Evolutionary conservation across 1,284 basidiomycete genomes (phyloP).

Genomic region (Crucibulum parvulum): DNA sequence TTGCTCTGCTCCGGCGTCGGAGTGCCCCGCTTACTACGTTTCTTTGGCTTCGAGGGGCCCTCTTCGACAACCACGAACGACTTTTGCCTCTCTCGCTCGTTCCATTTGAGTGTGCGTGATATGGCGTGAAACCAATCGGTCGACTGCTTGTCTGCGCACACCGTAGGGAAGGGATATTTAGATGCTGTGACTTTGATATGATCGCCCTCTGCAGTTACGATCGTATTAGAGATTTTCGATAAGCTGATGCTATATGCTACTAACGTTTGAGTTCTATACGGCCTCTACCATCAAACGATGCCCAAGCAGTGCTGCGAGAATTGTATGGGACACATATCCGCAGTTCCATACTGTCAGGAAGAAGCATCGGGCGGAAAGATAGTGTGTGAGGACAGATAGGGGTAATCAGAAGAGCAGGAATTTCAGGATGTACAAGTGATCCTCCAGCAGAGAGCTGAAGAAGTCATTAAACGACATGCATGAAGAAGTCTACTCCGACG

Average conservation of each 20-base stretch:
- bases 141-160: conserved; percentile 96
- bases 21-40: conserved; percentile 29
- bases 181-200: conserved; percentile 99
- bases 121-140: conserved; percentile 99
- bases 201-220: conserved; percentile 83
- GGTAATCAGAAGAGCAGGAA: conserved; percentile 95
- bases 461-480: conserved; percentile 2
- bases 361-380: conserved; percentile 97
- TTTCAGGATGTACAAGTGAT: conserved; percentile 97
- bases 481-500: conserved; percentile 29
- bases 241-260: conserved; percentile 33
- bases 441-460: conserved; percentile 92
- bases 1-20: conserved; percentile 23
- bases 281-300: conserved; percentile 97
- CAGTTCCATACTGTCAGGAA: conserved; percentile 99
- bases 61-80: conserved; percentile 98
- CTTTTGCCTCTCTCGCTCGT: conserved; percentile 96
- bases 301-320: conserved; percentile 98
- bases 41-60: conserved; percentile 58
- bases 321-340: conserved; percentile 99
- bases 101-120: conserved; percentile 96
- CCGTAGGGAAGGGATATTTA: conserved; percentile 98
- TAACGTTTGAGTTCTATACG: conserved; percentile 93
- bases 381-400: conserved; percentile 99
- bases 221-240: conserved; percentile 5